A percentile compares a stretch with the other conserved stretches of the same genome.
phyloP scores from a whole-genome alignment of 1,284 basidiomycete species.

The Mycena sp. region DNA sequence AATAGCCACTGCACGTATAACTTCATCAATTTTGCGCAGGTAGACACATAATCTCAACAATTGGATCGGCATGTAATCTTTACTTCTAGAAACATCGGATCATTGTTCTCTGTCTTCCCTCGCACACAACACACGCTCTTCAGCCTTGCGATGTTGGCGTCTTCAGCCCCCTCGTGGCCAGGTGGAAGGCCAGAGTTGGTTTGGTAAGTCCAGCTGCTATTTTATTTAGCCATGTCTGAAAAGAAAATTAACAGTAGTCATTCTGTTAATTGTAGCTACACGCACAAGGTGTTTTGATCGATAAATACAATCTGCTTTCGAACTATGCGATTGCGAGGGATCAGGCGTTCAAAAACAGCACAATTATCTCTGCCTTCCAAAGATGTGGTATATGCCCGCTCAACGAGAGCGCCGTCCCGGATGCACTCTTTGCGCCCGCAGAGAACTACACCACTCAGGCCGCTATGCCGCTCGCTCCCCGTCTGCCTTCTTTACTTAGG shows the following conservation, averaged over 20 bases:
- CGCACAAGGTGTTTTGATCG: neutral
- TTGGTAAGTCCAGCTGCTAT: neutral
- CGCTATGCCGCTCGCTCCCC: too few relatives aligned
- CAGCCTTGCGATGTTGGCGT: too few relatives aligned
- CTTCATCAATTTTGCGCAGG: neutral
- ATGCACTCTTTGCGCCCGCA: too few relatives aligned
- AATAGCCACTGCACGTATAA: too few relatives aligned
- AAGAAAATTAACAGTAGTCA: neutral
- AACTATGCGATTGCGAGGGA: neutral
- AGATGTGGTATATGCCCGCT: conserved; percentile 8
- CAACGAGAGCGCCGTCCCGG: too few relatives aligned
- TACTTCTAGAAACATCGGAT: neutral
- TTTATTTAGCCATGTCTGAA: too few relatives aligned
- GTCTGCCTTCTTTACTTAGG: neutral
- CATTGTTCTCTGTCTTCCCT: too few relatives aligned
- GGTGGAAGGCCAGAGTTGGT: neutral
- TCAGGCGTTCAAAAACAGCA: neutral
- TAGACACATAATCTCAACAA: neutral
- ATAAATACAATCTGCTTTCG: too few relatives aligned
- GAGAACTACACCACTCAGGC: too few relatives aligned
- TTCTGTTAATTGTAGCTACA: neutral
- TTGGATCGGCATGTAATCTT: neutral
- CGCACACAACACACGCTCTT: too few relatives aligned
- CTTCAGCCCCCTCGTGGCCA: neutral
- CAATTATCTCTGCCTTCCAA: conserved; percentile 8